These are phyloP conservation scores for Bassia scoparia DNA, from an alignment of 148 eudicot genomes.

Conservation along the genomic window DNA sequence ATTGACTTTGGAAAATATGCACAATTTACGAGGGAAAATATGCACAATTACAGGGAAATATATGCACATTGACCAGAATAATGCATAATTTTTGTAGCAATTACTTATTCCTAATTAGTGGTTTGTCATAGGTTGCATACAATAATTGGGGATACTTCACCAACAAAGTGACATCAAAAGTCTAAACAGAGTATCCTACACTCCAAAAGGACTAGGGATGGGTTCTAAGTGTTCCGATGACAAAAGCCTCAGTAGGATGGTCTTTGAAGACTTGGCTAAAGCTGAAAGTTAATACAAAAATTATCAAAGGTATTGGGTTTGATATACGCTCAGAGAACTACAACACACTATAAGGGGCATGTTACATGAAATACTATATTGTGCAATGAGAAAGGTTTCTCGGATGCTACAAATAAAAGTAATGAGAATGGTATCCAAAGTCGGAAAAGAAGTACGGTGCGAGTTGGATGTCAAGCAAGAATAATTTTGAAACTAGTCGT, in stretches of 20 bases:
- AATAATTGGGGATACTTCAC: too few relatives aligned
- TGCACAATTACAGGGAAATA: too few relatives aligned
- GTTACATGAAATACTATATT: neutral
- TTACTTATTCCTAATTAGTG: too few relatives aligned
- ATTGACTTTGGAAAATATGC: too few relatives aligned
- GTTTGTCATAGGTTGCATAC: too few relatives aligned
- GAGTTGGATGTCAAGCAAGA: neutral
- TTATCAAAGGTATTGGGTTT: neutral
- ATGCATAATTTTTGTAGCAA: too few relatives aligned
- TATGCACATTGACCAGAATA: too few relatives aligned
- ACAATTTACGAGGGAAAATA: too few relatives aligned
- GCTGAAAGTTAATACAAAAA: neutral
- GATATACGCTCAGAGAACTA: neutral
- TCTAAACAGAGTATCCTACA: neutral
- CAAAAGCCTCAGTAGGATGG: neutral
- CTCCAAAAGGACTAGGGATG: neutral
- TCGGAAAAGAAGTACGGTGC: neutral
- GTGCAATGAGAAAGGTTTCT: neutral
- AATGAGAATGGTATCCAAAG: too few relatives aligned
- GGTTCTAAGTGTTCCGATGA: neutral
- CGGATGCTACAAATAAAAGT: neutral
- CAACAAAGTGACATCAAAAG: too few relatives aligned
- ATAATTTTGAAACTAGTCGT: neutral
- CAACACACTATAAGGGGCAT: neutral
- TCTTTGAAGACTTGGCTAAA: neutral